phyloP scores from a whole-genome alignment of 169 alveolate genomes.

The Plasmodium vinckei region DNA sequence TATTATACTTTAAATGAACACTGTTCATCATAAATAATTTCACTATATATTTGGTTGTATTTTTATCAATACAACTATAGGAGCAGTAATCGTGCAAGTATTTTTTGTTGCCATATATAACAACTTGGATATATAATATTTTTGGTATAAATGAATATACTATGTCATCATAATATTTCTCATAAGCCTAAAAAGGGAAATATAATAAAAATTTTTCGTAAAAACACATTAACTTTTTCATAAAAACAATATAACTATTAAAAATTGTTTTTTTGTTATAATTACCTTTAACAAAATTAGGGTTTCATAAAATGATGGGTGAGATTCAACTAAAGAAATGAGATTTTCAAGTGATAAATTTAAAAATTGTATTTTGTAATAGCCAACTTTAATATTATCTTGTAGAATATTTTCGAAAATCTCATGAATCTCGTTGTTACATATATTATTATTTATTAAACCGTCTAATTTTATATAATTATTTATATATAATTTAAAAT shows the following conservation, averaged over 20 bases:
- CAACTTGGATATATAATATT: slow-evolving; percentile 63
- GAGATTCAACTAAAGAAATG: slow-evolving; percentile 37
- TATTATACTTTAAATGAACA: slow-evolving; percentile 27
- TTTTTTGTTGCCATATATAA: slow-evolving; percentile 38
- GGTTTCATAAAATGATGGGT: slow-evolving; percentile 63
- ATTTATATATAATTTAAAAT: slow-evolving; percentile 28
- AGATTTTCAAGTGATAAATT: slow-evolving; percentile 30
- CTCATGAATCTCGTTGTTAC: slow-evolving; percentile 20
- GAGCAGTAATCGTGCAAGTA: slow-evolving; percentile 60
- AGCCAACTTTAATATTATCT: slow-evolving; percentile 8
- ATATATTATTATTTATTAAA: slow-evolving; percentile 7
- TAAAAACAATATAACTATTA: not conserved
- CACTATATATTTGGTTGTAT: slow-evolving; percentile 35
- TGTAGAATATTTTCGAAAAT: slow-evolving; percentile 41
- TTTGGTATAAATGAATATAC: slow-evolving; percentile 69
- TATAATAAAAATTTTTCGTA: not conserved
- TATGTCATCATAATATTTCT: slow-evolving; percentile 55
- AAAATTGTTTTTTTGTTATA: no score
- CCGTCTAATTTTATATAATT: slow-evolving; percentile 12
- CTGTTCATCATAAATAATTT: slow-evolving; percentile 57
- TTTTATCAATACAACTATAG: slow-evolving; percentile 62
- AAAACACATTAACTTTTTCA: not conserved
- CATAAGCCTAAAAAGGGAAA: slow-evolving; percentile 44
- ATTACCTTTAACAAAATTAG: slow-evolving; percentile 58
- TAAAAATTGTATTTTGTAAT: slow-evolving; percentile 47